phyloP scores from a whole-genome alignment of 352 stramenopile species.

The Aphanomyces cochlioides region DNA sequence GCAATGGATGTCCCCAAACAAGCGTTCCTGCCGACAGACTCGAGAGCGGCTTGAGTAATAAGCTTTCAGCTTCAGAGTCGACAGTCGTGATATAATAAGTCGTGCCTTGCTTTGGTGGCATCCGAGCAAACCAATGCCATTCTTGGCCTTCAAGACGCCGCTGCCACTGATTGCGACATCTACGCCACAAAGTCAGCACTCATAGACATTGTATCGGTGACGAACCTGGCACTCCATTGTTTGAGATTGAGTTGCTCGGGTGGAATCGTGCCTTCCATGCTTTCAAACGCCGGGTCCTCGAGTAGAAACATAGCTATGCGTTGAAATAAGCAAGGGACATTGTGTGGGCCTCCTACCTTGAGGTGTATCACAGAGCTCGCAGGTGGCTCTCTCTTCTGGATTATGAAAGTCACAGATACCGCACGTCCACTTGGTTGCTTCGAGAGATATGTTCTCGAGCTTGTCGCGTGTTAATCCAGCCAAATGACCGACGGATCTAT shows the following conservation, averaged over 20 bases:
- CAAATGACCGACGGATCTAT: slow-evolving; percentile 13
- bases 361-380: slow-evolving; percentile 11
- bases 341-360: background rate
- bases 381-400: background rate
- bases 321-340: background rate
- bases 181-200: background rate
- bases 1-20: background rate
- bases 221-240: slow-evolving; percentile 15
- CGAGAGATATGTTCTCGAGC: slow-evolving; percentile 5
- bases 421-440: slow-evolving; percentile 24
- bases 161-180: slow-evolving; percentile 7
- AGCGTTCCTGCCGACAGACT: background rate
- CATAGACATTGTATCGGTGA: background rate
- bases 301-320: slow-evolving; percentile 5
- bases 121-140: background rate
- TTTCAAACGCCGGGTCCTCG: background rate
- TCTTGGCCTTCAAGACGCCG: background rate
- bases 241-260: slow-evolving; percentile 12
- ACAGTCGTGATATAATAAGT: background rate
- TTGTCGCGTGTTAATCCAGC: slow-evolving; percentile 1
- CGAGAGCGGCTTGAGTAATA: background rate
- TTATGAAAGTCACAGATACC: slow-evolving; percentile 15
- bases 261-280: background rate
- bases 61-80: background rate
- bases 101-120: background rate